Conservation (phyloP, 257 asterid species). For the Solanum habrochaites region DNA sequence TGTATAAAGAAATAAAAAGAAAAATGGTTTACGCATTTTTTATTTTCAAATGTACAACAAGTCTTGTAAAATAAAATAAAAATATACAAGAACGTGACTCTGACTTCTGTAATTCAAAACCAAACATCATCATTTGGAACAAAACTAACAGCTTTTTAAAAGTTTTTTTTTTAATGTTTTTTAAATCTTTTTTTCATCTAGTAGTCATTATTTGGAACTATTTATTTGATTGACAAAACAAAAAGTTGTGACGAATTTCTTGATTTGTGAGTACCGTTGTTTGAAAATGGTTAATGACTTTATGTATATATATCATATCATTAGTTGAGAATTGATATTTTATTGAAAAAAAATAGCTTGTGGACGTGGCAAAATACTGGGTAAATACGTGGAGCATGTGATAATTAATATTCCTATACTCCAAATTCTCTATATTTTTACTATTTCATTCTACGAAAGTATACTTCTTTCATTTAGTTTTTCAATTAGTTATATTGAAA, state of each 20-base stretch:
- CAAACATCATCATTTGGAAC: not conserved
- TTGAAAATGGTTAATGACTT: not conserved
- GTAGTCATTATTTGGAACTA: not conserved
- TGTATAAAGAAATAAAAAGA: not conserved
- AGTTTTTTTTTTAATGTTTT: not conserved
- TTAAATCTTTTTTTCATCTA: not conserved
- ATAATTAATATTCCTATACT: not conserved
- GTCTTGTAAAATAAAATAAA: not conserved
- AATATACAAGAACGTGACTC: not conserved
- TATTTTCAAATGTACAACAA: not conserved
- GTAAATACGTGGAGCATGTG: not conserved
- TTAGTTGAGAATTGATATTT: not conserved
- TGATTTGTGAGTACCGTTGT: not conserved
- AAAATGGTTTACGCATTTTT: not conserved
- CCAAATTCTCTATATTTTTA: not conserved
- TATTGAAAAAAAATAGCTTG: not conserved
- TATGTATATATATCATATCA: not conserved
- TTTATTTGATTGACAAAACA: not conserved
- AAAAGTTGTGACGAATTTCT: not conserved
- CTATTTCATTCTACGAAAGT: no score
- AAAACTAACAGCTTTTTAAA: not conserved
- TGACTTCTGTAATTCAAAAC: not conserved
- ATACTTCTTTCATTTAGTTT: no score
- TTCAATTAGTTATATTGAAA: no score
- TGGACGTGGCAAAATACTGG: not conserved